Evolutionary conservation across 306 rosid species (phyloP).

Genomic region (Prunus armeniaca): DNA sequence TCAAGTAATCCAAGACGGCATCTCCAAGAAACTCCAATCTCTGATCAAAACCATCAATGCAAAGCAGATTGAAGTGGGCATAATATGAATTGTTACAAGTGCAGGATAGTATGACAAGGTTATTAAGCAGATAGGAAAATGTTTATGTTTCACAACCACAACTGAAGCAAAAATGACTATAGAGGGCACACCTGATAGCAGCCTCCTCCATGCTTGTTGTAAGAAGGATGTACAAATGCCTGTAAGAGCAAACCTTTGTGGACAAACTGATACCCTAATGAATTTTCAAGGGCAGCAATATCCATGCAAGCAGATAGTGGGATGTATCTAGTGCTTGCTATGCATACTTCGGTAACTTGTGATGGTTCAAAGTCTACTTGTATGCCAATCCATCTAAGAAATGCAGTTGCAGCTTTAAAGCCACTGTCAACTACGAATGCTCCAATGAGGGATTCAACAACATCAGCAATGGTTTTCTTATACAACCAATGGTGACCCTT

Average conservation of each 20-base stretch:
- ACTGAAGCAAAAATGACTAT: slow-evolving; percentile 14
- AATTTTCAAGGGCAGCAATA: slow-evolving; percentile 55
- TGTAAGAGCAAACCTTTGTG: slow-evolving; percentile 80
- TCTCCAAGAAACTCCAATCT: slow-evolving; percentile 97
- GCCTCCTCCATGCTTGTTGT: slow-evolving; percentile 83
- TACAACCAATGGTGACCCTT: slow-evolving; percentile 90
- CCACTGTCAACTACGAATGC: slow-evolving; percentile 95
- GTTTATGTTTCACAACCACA: neutral
- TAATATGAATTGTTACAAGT: neutral
- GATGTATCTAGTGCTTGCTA: slow-evolving; percentile 52
- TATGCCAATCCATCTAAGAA: slow-evolving; percentile 90
- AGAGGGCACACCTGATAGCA: slow-evolving; percentile 73
- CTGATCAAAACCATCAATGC: slow-evolving; percentile 45
- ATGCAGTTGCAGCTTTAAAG: slow-evolving; percentile 78
- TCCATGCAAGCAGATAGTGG: slow-evolving; percentile 52
- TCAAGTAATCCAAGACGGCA: slow-evolving; percentile 90
- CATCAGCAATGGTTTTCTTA: slow-evolving; percentile 78
- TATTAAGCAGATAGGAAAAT: slow-evolving; percentile 16
- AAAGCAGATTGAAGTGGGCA: slow-evolving; percentile 6
- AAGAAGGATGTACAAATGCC: slow-evolving; percentile 93
- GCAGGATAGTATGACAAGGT: neutral
- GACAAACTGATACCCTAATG: slow-evolving; percentile 59
- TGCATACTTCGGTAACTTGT: slow-evolving; percentile 52
- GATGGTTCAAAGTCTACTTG: slow-evolving; percentile 62
- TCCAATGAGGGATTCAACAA: slow-evolving; percentile 91